Evolutionary conservation across 164 flowering plant genomes (phyloP).

Genomic region (Magnolia sinica): DNA sequence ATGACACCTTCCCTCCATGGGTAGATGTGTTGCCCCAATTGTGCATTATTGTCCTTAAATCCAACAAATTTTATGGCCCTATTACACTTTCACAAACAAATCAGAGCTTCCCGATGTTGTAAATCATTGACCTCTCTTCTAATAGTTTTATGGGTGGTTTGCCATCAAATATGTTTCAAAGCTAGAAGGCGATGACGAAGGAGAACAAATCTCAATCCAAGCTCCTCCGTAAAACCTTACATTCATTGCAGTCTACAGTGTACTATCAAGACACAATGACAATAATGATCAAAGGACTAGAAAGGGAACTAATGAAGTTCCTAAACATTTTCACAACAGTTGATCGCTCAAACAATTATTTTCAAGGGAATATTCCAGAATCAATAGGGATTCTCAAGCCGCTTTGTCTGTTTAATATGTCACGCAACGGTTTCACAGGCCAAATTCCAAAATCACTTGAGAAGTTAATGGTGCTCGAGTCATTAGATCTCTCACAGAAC

Average conservation of each 20-base stretch:
- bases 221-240: neutral
- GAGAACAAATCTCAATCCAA: neutral
- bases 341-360: neutral
- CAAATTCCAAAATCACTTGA: too few species aligned
- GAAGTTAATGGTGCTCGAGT: too few species aligned
- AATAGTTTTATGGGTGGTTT: neutral
- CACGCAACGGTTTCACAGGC: too few species aligned
- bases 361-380: neutral
- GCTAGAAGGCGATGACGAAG: neutral
- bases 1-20: conserved; percentile 4
- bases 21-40: neutral
- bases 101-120: neutral
- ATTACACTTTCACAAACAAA: neutral
- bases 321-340: neutral
- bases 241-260: neutral
- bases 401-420: neutral
- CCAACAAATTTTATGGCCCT: neutral
- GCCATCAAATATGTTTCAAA: neutral
- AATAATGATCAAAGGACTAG: neutral
- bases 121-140: neutral
- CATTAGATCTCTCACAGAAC: too few species aligned
- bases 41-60: neutral
- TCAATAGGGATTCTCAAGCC: neutral
- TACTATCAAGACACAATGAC: neutral
- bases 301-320: neutral